These are phyloP conservation scores for Entelexis sorbosivorans DNA, from an alignment of 1,139 yeast genomes.

Conservation along the genomic window DNA sequence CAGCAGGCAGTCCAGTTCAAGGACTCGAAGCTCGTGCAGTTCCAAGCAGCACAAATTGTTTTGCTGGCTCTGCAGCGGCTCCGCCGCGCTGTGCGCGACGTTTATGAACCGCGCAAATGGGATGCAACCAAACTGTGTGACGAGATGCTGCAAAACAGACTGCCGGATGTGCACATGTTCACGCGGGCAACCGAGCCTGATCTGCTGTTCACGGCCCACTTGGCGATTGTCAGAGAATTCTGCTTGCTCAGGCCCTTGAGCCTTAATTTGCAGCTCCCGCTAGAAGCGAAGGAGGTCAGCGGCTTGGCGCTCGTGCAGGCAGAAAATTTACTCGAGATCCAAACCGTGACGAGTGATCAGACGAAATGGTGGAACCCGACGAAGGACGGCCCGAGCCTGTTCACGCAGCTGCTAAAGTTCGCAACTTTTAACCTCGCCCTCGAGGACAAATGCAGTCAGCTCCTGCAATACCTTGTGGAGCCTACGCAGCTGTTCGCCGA, in stretches of 20 bases:
- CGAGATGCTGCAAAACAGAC: conserved; percentile 30
- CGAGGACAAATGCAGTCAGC: conserved; percentile 33
- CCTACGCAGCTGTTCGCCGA: conserved; percentile 42
- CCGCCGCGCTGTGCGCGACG: conserved; percentile 29
- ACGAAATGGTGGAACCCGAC: conserved; percentile 54
- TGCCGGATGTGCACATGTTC: conserved; percentile 44
- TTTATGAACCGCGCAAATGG: conserved; percentile 38
- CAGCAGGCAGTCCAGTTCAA: conserved; percentile 30
- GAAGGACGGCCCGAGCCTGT: conserved; percentile 33
- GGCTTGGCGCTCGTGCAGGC: conserved; percentile 29
- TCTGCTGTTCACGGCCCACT: conserved; percentile 31
- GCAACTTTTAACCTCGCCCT: conserved; percentile 34
- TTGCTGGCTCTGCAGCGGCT: conserved; percentile 47
- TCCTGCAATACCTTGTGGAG: conserved; percentile 35
- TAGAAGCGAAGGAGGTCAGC: conserved; percentile 12
- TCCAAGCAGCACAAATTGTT: conserved; percentile 52
- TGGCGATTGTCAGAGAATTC: conserved; percentile 12
- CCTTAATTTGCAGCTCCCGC: conserved; percentile 11
- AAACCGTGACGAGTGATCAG: conserved; percentile 27
- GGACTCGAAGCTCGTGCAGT: conserved; percentile 49
- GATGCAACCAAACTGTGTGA: conserved; percentile 32
- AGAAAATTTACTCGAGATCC: conserved; percentile 28
- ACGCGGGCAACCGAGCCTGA: conserved; percentile 19
- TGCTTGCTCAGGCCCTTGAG: conserved; percentile 14
- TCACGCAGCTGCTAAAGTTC: conserved; percentile 48